These are phyloP conservation scores for Phytophthora podocarpi DNA, from an alignment of 352 stramenopile species.

Conservation along the genomic window DNA sequence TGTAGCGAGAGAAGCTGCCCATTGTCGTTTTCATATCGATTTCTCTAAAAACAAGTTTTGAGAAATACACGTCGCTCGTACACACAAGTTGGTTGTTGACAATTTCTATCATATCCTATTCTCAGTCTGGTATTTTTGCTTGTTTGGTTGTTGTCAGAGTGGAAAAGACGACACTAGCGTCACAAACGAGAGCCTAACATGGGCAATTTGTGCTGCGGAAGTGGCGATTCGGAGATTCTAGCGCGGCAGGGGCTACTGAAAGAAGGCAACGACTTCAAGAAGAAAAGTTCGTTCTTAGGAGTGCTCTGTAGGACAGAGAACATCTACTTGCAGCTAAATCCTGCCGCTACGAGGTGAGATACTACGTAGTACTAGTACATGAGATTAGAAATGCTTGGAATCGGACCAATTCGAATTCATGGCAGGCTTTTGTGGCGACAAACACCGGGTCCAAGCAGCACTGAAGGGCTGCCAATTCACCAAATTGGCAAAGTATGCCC, in stretches of 20 bases:
- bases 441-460: slow-evolving; percentile 40
- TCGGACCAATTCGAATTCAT: background rate
- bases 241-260: slow-evolving; percentile 66
- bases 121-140: slow-evolving; percentile 27
- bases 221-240: slow-evolving; percentile 60
- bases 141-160: background rate
- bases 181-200: slow-evolving; percentile 37
- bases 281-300: slow-evolving; percentile 68
- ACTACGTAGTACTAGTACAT: too few species aligned
- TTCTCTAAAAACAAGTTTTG: slow-evolving; percentile 13
- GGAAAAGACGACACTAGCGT: slow-evolving; percentile 13
- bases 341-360: slow-evolving; percentile 43
- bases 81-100: slow-evolving; percentile 1
- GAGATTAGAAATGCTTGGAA: background rate
- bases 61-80: slow-evolving; percentile 19
- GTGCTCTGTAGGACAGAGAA: slow-evolving; percentile 61
- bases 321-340: slow-evolving; percentile 68
- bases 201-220: slow-evolving; percentile 73
- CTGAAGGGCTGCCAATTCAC: slow-evolving; percentile 58
- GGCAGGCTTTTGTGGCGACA: slow-evolving; percentile 55
- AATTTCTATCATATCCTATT: slow-evolving; percentile 31
- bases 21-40: slow-evolving; percentile 6
- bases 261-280: slow-evolving; percentile 74
- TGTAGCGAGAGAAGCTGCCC: slow-evolving; percentile 10
- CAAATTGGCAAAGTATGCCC: slow-evolving; percentile 62